Percentiles rank a stretch among this genome's conserved stretches.
phyloP scores from a whole-genome alignment of 164 flowering plant genomes.

The Aristolochia contorta region DNA sequence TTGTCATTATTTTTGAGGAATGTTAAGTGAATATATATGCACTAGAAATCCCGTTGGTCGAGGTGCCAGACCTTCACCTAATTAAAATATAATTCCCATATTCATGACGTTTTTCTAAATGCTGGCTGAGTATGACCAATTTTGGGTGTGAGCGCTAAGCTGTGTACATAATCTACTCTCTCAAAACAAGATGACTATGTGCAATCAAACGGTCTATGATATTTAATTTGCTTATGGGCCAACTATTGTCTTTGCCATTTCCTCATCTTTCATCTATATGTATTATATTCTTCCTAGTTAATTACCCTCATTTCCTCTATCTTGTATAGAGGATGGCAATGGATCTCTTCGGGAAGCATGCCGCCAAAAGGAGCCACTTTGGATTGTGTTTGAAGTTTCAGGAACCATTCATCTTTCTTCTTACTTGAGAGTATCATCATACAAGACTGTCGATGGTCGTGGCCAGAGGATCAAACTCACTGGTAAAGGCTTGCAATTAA shows the following conservation, averaged over 20 bases:
- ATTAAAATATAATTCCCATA: too few relatives aligned
- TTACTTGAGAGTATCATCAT: constrained; percentile 57
- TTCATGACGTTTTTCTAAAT: too few relatives aligned
- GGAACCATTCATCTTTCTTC: constrained; percentile 64
- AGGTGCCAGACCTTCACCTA: too few relatives aligned
- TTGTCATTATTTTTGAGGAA: too few relatives aligned
- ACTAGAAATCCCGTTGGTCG: too few relatives aligned
- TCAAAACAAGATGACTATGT: too few relatives aligned
- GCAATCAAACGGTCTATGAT: too few relatives aligned
- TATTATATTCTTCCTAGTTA: not conserved
- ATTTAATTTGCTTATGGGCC: too few relatives aligned
- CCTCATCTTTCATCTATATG: not conserved
- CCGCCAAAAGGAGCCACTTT: constrained; percentile 55
- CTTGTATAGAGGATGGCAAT: constrained; percentile 64
- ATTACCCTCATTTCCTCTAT: constrained; percentile 1
- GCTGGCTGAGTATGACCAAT: too few relatives aligned
- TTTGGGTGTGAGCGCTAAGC: not conserved
- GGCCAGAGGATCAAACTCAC: constrained; percentile 74
- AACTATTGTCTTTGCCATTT: not conserved
- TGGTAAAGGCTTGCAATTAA: constrained; percentile 71
- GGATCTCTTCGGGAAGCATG: constrained; percentile 84
- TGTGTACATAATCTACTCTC: not conserved
- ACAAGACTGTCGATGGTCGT: constrained; percentile 85
- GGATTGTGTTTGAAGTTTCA: constrained; percentile 79
- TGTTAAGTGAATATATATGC: too few relatives aligned